Evolutionary conservation across 2,329 filamentous ascomycete genomes (phyloP), one percentile per base, ranked within the genome.

Genomic region (Penicillium palitans): DNA sequence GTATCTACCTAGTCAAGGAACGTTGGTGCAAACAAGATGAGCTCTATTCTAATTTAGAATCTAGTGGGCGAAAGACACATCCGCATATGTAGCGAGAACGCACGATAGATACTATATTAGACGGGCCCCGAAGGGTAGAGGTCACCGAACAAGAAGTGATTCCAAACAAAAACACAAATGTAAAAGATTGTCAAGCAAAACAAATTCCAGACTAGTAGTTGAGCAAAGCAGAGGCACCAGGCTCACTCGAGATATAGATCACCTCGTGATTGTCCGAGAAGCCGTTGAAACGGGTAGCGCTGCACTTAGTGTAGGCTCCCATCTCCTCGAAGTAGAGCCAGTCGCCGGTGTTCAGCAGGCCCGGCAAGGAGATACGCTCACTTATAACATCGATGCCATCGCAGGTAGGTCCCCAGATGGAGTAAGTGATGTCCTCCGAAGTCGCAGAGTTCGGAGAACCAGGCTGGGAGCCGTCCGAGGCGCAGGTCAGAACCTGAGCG

Each of bases 291-390:
- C 90, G 88, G 57, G 95, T 99, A 63, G 95, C 93, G 60, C 92
- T 97, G 83, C 93, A 98, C 83, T 93, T 96, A 68, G 95, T 98
- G 78, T 99, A 99, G 25, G 95, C 93, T 55, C 95, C 95, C 95
- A 99, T 99, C 61, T 96, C 87, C 79, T 97, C 91, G 77, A 99
- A 99, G 80, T 96, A 99, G 55, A 99, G 83, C 95, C 95, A 99
- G 76, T 99, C 95, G 52, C 95, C 95, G 8, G 96, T 90, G 71
- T 97, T 88, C 44, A 99, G 80, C 48, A 89, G 84, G 53, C 90
- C 87, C 35, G 86, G 80, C 70, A 97, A 91, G 61, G 83, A 85
- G 75, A 90, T 91, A 72, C 88, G 90, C 74, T 91, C 86, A 50
- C 89, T 86, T 77, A 99, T 96, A 75, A 92, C 90, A 78, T 99